Base-by-base conservation (phyloP, 1,284 basidiomycete genomes). In the Rhodofomes roseus region DNA sequence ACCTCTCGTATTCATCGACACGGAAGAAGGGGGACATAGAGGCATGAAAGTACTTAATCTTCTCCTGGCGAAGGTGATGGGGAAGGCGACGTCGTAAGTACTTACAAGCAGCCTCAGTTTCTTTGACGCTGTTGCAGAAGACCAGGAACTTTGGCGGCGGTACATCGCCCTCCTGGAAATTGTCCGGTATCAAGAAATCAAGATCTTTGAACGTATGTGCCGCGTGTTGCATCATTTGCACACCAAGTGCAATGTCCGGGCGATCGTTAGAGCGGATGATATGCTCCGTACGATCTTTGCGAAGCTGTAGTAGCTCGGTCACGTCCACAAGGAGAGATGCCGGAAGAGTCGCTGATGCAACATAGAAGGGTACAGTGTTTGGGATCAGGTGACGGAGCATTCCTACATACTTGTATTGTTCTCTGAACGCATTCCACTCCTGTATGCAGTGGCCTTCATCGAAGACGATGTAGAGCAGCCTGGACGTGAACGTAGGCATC, bases 391-490 rank as follows among this genome's bases (percentile, higher is more conserved):
- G 68, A 7, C 67, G 65, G 0, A 77, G 65, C 1, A 55, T 54
- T 0, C 69, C 65, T 31, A 71, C 56, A 18, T 73, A 39, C 8
- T 61, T 61, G 63, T 73, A 77, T 58, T 75, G 69, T 9, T 62
- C 64, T 2, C 71, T 63, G 60, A 77, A 77, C 0, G 54, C 29
- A 14, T 73, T 72, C 76, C 76, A 77, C 50, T 68, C 61, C 29
- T 68, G 71, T 44, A 76, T 66, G 58, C 74, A 76, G 48, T 78
- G 76, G 0, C 60, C 76, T 62, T 78, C 74, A 58, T 78, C 76
- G 50, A 72, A 73, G 1, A 71, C 63, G n/a, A 77, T 37, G 54
- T 65, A 66, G 6, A 74, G 37, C 1, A 77, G 46, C 3, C 54
- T 31, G 3, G 48, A 61, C 20, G 63, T 67, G 55, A 77, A 70